Evolutionary conservation across 805 yeast genomes (phyloP), one percentile per base, ranked within the genome.

Genomic region (Candida maesae): DNA sequence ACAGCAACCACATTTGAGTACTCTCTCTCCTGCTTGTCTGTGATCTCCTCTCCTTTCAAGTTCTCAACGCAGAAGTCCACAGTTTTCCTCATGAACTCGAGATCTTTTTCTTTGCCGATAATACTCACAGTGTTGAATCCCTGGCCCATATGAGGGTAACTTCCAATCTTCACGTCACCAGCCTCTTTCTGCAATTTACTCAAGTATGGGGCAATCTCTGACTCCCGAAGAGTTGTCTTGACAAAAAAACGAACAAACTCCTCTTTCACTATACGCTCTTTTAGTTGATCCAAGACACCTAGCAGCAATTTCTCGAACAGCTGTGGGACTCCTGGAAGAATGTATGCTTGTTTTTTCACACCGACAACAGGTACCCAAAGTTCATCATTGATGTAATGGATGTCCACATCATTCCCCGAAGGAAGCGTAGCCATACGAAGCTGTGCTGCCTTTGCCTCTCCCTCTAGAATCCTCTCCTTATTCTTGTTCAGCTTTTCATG

Each of bases 331-430:
- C 96, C 96, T 0, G 96, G 96, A 33, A 88, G 68, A 12, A 89
- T 74, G 53, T 76, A 81, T 1, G 87, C 78, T 50, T 79, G 76
- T 26, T 73, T 55, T 35, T 79, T 68, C n/a, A 88, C 65, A 0
- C 78, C 76, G 2, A 86, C 89, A 5, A 87, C 71, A 0, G 96
- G 96, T 3, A 88, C 95, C 96, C 96, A 88, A 12, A 83, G 64
- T 12, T 73, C 68, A 4, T 76, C 78, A 8, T 64, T 49, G 1
- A 76, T 66, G 50, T 68, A 80, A 34, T 69, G 62, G 33, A 68
- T 73, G 36, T 67, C 68, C 5, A 78, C 79, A 13, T 55, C 51
- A 5, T 60, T 51, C 2, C 52, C 52, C 1, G 34, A 29, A 0
- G 96, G 96, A 36, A 88, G 66, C 0, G 81, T 74, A 0, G 95